Percentiles rank a stretch among this genome's conserved stretches.
Evolutionary conservation across 225 moss, liverwort and hornwort species (phyloP).

Genomic region (Pleurozium schreberi): DNA sequence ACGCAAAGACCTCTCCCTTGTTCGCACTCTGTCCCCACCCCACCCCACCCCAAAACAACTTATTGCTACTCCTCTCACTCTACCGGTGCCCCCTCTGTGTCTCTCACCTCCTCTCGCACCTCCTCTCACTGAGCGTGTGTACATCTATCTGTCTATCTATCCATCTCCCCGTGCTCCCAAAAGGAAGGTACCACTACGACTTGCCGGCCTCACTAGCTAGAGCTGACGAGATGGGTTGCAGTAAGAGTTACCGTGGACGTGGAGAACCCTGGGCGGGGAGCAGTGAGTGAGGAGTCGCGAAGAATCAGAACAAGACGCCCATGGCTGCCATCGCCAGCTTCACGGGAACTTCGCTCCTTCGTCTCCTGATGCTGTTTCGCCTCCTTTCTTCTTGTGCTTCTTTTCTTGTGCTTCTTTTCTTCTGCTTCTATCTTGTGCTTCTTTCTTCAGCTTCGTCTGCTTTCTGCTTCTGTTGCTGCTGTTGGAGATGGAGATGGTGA

Average conservation of each 20-base stretch:
- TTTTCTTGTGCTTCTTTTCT: not conserved
- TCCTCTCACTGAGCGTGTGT: not conserved
- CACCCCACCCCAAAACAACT: not conserved
- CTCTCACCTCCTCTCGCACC: not conserved
- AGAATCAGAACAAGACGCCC: not conserved
- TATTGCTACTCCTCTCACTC: not conserved
- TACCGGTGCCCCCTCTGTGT: not conserved
- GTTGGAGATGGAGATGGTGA: not conserved
- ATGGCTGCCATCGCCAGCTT: not conserved
- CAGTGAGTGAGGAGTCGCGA: not conserved
- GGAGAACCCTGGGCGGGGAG: not conserved
- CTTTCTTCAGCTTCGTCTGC: not conserved
- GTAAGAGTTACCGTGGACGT: not conserved
- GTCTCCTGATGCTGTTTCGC: not conserved
- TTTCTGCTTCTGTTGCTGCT: not conserved
- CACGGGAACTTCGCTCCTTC: not conserved
- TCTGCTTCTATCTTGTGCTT: not conserved
- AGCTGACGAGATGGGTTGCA: not conserved
- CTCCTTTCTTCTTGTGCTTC: not conserved
- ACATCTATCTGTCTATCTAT: not conserved
- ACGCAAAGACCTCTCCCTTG: not conserved
- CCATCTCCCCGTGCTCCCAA: not conserved
- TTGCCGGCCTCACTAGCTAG: not conserved
- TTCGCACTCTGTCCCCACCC: not conserved
- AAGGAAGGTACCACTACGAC: not conserved